Evolutionary conservation across 306 rosid species (phyloP).

Genomic region (Carpinus fangiana): DNA sequence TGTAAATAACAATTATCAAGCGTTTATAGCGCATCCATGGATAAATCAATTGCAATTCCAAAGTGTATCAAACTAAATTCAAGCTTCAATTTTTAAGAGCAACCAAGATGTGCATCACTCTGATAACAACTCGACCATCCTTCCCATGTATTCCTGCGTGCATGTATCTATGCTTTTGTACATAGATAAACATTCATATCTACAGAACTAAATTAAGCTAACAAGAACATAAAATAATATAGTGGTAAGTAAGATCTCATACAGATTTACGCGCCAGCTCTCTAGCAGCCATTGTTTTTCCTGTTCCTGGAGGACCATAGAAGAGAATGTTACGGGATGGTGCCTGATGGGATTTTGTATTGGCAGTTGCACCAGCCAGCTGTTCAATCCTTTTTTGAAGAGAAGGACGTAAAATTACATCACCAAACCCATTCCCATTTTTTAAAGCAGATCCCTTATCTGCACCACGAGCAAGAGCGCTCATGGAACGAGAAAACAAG

Average conservation of each 20-base stretch:
- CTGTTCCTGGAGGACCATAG: slow-evolving; percentile 99
- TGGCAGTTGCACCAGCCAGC: slow-evolving; percentile 85
- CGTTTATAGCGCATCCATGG: background rate
- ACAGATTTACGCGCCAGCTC: slow-evolving; percentile 95
- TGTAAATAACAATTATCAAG: background rate
- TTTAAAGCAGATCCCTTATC: slow-evolving; percentile 43
- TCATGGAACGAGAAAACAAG: slow-evolving; percentile 53
- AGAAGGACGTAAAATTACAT: slow-evolving; percentile 85
- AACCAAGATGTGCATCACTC: background rate
- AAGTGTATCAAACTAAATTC: background rate
- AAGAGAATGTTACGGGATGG: slow-evolving; percentile 97
- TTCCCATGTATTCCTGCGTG: background rate
- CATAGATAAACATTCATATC: background rate
- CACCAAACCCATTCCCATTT: slow-evolving; percentile 77
- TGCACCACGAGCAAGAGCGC: slow-evolving; percentile 41
- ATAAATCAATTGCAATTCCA: slow-evolving; percentile 6
- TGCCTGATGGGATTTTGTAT: slow-evolving; percentile 95
- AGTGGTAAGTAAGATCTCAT: slow-evolving; percentile 33
- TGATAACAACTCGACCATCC: background rate
- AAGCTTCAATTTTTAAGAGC: background rate
- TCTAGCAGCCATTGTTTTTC: slow-evolving; percentile 98
- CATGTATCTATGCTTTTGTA: background rate
- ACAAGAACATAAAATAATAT: slow-evolving; percentile 9
- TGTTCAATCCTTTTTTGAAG: slow-evolving; percentile 85
- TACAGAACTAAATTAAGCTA: slow-evolving; percentile 11